A percentile compares a stretch with the other conserved stretches of the same genome.
These are phyloP conservation scores for Cordyceps farinosa DNA, from an alignment of 2,329 filamentous ascomycete genomes.

Conservation along the genomic window DNA sequence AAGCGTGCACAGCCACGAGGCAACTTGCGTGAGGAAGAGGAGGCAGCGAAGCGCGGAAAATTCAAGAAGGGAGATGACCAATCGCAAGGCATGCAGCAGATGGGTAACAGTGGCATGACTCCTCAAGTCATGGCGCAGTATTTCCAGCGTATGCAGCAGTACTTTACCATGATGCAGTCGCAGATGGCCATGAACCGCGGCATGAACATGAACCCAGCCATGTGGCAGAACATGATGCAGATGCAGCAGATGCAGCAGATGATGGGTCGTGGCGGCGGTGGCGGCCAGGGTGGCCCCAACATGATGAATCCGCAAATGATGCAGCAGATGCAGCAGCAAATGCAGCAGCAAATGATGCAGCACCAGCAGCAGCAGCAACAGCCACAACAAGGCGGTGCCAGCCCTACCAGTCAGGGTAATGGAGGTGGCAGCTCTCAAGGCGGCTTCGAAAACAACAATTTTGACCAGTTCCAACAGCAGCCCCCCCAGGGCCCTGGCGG, in stretches of 20 bases:
- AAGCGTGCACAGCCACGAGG: constrained; percentile 96
- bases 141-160: constrained; percentile 97
- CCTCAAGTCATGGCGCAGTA: constrained; percentile 98
- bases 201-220: constrained; percentile 70
- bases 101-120: constrained; percentile 67
- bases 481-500: constrained; percentile 13
- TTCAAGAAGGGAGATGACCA: constrained; percentile 52
- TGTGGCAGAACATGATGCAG: constrained; percentile 73
- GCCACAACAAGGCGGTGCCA: constrained; percentile 13
- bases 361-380: constrained; percentile 27
- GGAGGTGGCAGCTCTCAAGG: constrained; percentile 27
- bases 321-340: constrained; percentile 48
- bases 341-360: constrained; percentile 35
- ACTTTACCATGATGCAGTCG: constrained; percentile 92
- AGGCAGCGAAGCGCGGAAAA: constrained; percentile 59
- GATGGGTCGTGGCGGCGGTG: constrained; percentile 40
- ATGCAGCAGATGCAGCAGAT: constrained; percentile 67
- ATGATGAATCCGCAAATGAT: constrained; percentile 53
- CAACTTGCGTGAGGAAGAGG: constrained; percentile 88
- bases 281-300: constrained; percentile 33
- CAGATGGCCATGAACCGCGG: constrained; percentile 81
- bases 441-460: constrained; percentile 16
- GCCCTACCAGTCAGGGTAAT: constrained; percentile 12
- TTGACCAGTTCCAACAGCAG: constrained; percentile 21
- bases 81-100: constrained; percentile 38